These are phyloP conservation scores for Rhodomyrtus psidioides DNA, from an alignment of 441 rosid species.

Conservation along the genomic window DNA sequence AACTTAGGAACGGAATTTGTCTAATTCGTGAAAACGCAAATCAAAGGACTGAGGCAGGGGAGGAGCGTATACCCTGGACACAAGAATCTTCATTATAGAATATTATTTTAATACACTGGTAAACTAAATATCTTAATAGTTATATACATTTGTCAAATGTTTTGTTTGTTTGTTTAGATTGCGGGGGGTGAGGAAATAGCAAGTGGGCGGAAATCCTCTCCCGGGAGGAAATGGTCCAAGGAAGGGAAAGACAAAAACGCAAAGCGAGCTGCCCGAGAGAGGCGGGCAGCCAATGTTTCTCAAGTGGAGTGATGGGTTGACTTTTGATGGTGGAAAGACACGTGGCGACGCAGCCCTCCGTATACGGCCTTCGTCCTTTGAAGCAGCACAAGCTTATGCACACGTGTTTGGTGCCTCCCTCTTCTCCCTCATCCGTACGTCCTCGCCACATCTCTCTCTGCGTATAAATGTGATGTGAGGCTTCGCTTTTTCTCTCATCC, in stretches of 20 bases:
- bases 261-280: background rate
- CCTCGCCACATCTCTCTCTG: background rate
- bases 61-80: fast-evolving
- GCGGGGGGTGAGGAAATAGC: background rate
- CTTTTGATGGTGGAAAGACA: background rate
- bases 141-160: background rate
- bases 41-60: fast-evolving
- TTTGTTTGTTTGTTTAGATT: background rate
- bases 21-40: background rate
- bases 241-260: background rate
- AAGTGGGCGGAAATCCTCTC: background rate
- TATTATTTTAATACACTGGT: background rate
- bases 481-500: background rate
- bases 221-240: background rate
- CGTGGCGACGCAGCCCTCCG: background rate
- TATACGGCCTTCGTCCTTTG: background rate
- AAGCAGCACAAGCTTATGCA: background rate
- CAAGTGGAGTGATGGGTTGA: background rate
- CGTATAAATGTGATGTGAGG: background rate
- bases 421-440: slow-evolving; percentile 1
- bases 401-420: background rate
- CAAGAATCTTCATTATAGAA: background rate
- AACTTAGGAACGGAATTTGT: background rate
- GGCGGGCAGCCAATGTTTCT: background rate
- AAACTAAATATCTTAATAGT: background rate